Evolutionary conservation across 768 basidiomycete genomes (phyloP).

Genomic region (Mycena rebaudengoi): DNA sequence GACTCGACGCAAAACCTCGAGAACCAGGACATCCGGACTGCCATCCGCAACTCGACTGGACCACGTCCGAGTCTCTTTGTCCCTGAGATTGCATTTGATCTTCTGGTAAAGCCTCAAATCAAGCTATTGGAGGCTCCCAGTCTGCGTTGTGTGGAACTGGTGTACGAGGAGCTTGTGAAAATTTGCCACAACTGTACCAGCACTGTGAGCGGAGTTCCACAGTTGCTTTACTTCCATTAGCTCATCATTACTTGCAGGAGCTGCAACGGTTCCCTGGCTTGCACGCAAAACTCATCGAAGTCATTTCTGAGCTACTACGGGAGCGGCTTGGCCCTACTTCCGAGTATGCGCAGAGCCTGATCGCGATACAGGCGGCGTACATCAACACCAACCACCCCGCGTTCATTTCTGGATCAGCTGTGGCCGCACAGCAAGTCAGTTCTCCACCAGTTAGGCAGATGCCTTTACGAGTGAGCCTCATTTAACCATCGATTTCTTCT

Average conservation of each 20-base stretch:
- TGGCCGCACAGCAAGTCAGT: slow-evolving; percentile 59
- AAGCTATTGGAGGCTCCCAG: slow-evolving; percentile 95
- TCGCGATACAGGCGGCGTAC: slow-evolving; percentile 97
- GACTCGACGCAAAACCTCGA: slow-evolving; percentile 93
- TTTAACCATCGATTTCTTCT: slow-evolving; percentile 9
- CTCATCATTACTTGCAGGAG: slow-evolving; percentile 63
- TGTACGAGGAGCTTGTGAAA: slow-evolving; percentile 99
- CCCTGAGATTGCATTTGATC: slow-evolving; percentile 95
- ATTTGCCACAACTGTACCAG: slow-evolving; percentile 99
- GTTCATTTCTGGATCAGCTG: slow-evolving; percentile 84
- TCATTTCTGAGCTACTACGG: slow-evolving; percentile 93
- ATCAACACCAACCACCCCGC: slow-evolving; percentile 99
- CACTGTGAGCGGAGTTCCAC: slow-evolving; percentile 59
- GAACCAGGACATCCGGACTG: slow-evolving; percentile 95
- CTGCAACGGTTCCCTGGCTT: slow-evolving; percentile 94
- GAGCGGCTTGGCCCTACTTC: slow-evolving; percentile 97
- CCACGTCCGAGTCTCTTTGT: slow-evolving; percentile 96
- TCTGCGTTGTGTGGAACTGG: slow-evolving; percentile 94
- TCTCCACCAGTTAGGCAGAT: slow-evolving; percentile 52
- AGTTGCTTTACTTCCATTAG: not conserved
- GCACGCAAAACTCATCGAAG: slow-evolving; percentile 93
- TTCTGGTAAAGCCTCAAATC: slow-evolving; percentile 98
- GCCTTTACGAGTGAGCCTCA: slow-evolving; percentile 61
- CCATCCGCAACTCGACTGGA: slow-evolving; percentile 97
- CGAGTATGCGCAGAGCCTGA: slow-evolving; percentile 95